Base-by-base conservation (phyloP, 306 rosid genomes). In the Dicorynia guianensis region DNA sequence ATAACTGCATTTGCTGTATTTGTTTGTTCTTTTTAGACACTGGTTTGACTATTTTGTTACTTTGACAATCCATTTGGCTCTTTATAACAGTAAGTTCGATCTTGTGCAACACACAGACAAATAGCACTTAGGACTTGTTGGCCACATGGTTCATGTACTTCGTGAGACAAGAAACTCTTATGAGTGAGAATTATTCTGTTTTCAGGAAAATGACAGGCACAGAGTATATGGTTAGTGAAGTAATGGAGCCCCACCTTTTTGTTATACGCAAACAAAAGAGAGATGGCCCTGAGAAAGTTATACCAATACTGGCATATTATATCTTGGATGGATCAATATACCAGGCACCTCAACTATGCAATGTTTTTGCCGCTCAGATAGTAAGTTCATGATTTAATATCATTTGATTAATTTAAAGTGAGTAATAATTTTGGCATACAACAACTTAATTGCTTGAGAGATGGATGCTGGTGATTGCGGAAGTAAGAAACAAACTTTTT, bases 341-440 rank as follows among this genome's bases (percentile, higher is more conserved):
- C 82, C 98, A 95, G 78, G 90, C 96, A 72, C 97, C 97, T 0
- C 98, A 95, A 44, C 95, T 95, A 4, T 83, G 88, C 85, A 95
- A 80, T 89, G 96, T 95, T 69, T 92, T 95, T 71, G 90, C 97
- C n/a, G 88, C 98, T 72, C 86, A 96, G 79, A 80, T 92, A 74
- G 98, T 92, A 70, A 74, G 91, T 52, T 65, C 77, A 1, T 71
- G 25, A 57, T 44, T 57, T 63, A 20, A 56, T 39, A 57, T 63
- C 25, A 76, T 19, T 47, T 30, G 1, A 55, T 71, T 44, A 8
- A 38, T 63, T 47, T 19, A 61, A 60, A 17, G 50, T 57, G 14
- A 10, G 20, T 20, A 13, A 39, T 59, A 5, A 69, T 63, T 17
- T 66, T 20, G 63, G 54, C 35, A 5, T 48, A 7, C 71, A 11